phyloP scores from a whole-genome alignment of 768 basidiomycete species.

The Mycena capillaripes region DNA sequence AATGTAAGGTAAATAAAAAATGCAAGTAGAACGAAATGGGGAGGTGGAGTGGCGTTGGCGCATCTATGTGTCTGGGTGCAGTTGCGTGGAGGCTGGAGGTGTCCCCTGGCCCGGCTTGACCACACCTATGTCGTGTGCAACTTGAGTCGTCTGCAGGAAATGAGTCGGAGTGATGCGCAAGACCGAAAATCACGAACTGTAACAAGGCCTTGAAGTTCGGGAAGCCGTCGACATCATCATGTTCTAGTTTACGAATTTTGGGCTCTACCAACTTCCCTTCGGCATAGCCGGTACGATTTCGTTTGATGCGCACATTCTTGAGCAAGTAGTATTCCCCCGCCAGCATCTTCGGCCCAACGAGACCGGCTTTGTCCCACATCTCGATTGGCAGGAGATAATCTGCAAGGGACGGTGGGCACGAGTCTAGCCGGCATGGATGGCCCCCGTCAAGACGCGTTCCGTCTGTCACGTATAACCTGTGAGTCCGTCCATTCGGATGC shows the following conservation, averaged over 20 bases:
- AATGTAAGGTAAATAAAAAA: too few species aligned
- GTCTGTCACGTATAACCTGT: constrained; percentile 75
- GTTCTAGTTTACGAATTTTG: constrained; percentile 62
- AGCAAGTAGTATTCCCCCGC: constrained; percentile 67
- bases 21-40: too few species aligned
- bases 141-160: constrained; percentile 55
- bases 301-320: constrained; percentile 63
- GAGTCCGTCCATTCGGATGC: constrained; percentile 51
- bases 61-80: too few species aligned
- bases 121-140: too few species aligned
- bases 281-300: constrained; percentile 49
- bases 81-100: too few species aligned
- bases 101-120: too few species aligned
- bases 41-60: too few species aligned
- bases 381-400: constrained; percentile 65
- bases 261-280: constrained; percentile 66
- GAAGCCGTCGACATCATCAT: constrained; percentile 50
- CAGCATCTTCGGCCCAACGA: constrained; percentile 58
- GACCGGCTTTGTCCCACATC: constrained; percentile 69
- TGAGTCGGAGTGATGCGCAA: constrained; percentile 18
- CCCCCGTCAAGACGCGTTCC: constrained; percentile 63
- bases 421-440: constrained; percentile 51
- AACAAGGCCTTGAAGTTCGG: constrained; percentile 62
- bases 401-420: constrained; percentile 62
- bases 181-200: constrained; percentile 59